Percentiles rank a stretch among this genome's conserved stretches.
These are phyloP conservation scores for Aspergillus transmontanensis DNA, from an alignment of 2,329 filamentous ascomycete species.

Conservation along the genomic window DNA sequence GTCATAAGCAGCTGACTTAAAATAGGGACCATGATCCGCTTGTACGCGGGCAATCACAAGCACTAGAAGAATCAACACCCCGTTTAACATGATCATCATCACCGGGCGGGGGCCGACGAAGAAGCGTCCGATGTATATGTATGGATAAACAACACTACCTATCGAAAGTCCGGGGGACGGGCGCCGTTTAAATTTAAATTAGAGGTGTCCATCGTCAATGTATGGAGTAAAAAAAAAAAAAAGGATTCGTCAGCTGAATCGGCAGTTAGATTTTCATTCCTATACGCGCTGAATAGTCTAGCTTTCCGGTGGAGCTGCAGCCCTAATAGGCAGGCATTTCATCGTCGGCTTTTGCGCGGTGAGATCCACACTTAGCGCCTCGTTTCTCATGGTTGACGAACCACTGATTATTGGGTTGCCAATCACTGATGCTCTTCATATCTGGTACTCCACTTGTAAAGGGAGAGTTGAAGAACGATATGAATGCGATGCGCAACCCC, in stretches of 20 bases:
- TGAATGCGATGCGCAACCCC: background rate
- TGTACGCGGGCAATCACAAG: background rate
- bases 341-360: background rate
- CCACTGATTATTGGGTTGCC: background rate
- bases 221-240: background rate
- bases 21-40: conserved; percentile 20
- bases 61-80: background rate
- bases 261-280: background rate
- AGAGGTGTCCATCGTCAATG: background rate
- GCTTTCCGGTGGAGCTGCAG: background rate
- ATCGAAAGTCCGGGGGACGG: background rate
- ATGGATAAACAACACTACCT: background rate
- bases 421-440: background rate
- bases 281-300: background rate
- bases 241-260: background rate
- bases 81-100: conserved; percentile 1
- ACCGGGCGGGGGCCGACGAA: background rate
- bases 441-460: background rate
- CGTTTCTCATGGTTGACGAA: background rate
- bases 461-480: background rate
- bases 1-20: conserved; percentile 21
- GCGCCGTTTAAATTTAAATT: background rate
- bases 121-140: background rate
- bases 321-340: background rate
- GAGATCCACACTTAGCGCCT: background rate